Base-by-base conservation (phyloP, 352 stramenopile species). In the Lagenidium sp. region DNA sequence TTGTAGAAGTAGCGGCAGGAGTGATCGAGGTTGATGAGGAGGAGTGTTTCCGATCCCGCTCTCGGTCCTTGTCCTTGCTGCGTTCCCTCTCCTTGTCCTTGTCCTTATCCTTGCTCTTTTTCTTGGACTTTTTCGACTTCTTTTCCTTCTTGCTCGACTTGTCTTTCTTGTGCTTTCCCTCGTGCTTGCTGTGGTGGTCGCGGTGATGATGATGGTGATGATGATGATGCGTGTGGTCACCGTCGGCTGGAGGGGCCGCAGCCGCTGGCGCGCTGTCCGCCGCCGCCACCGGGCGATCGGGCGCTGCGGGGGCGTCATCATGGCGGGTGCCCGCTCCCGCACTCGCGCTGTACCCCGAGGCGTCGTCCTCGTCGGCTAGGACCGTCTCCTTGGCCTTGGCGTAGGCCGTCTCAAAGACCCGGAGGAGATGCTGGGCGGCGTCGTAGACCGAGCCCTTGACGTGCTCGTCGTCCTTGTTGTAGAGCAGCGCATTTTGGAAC, bases 401-500 rank as follows among this genome's bases (percentile, higher is more conserved):
- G 55, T 90, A 93, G 12, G 76, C 77, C 6, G 66, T 90, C 51
- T 93, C 80, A 40, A 93, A 93, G 8, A 88, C 75, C 1, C 73
- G 57, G 46, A 87, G 46, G n/a, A 90, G 38, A 44, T 90, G 73
- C 60, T 90, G 74, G 35, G 78, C 78, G 2, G 78, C 78, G 34
- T 82, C 73, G 38, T 81, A 90, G 8, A 90, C 78, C 34, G 78
- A 90, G 10, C 74, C 75, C 32, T 82, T 81, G 39, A 89, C 66
- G 47, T 81, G 58, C 46, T 80, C 67, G 40, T 90, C 68, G 31
- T 76, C 66, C 31, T 90, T 86, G 44, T 86, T 85, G 46, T 89
- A 90, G 13, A 76, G 16, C 6, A 90, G 59, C 16, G 79, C 76
- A 47, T 93, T 93, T 22, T 86, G 58, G 56, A 93, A 93, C 13